Evolutionary conservation across 108 stramenopile species (phyloP), one percentile per base, ranked within the genome.

Genomic region (Nannochloropsis salina): DNA sequence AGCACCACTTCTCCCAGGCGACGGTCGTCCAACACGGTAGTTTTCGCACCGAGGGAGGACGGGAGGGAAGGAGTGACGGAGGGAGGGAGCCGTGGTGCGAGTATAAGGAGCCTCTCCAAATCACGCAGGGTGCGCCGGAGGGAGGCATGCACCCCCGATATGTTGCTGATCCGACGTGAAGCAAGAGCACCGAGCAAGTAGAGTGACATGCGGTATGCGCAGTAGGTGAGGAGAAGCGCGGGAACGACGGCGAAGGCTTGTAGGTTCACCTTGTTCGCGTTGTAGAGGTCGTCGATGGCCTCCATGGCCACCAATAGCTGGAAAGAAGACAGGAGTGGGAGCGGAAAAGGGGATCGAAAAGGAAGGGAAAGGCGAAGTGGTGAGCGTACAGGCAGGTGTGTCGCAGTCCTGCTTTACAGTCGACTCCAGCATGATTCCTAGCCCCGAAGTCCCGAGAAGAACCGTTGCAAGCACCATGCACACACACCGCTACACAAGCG

Each of bases 201-300:
- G 21, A 41, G 79, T 12, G 43, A 18, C 4, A 80, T 21, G 18
- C 80, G 40, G 80, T 85, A 80, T 40, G 80, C 80, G 10, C n/a
- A 43, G 42, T 81, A 81, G 6, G 80, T 22, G 21, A 80, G 31
- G 42, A 85, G 31, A 31, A 85, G 80, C 12, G 85, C 85, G 10
- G 85, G 85, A 6, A 80, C 80, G 41, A 85, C 85, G 3, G 85
- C 85, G 31, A 85, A 79, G 41, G 80, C 41, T 40, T 85, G 85
- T 18, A 85, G 41, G 9, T 85, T 85, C 18, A 85, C 85, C 41
- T 85, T 80, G 41, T 85, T 85, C 18, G 85, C 85, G 80, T 85
- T 85, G 85, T 80, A 85, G 21, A 85, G 41, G 5, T 85, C 85
- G 41, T 85, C 85, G 44, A 85, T 85, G 15, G 85, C 85, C 22